Base-by-base conservation (phyloP, 179 eudicot species). In the Corrigiola litoralis region DNA sequence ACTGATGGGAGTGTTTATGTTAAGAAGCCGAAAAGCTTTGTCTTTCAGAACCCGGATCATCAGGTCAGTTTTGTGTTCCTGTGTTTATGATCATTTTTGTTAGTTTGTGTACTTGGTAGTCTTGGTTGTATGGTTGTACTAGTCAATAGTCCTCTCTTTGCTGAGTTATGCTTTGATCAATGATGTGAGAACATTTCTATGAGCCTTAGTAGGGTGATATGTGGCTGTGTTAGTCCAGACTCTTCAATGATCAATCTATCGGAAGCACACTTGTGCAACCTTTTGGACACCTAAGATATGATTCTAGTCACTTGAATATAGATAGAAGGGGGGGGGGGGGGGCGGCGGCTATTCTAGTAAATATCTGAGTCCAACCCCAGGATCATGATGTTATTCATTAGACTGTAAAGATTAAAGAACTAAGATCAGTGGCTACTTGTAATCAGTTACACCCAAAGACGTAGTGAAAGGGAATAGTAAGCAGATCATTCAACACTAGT, bases 41-140 rank as follows among this genome's bases (percentile, higher is more conserved):
- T 87, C 18, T 94, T 94, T 65, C 99, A 94, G 78, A 94, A 94
- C 75, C 99, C 99, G 0, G 99, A 94, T 77, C 99, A 94, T 78
- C 99, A 94, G 95, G 98, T 90, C 67, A 74, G 75, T 66, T 54
- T 52, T 45, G 12, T 27, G 41, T 47, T 29, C 61, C 55, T 68
- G 36, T 2, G 66, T 38, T n/a, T 48, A 6, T 36, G 45, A 24
- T 68, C 57, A 21, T 14, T n/a, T 11, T 16, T 14, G 20, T 3
- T 14, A 11, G 7, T 58, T 17, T 4, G 44, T 50, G 54, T 18
- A 20, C 53, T 4, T 9, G 1, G 1, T 9, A 38, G 0, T 12
- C 18, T 44, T 48, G 32, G 57, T 23, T 63, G 45, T 34, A 7
- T 38, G 42, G 42, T 38, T 38, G 18, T 0, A 63, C 17, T 20